These are phyloP conservation scores for Cyberlindnera xylosilytica DNA, from an alignment of 805 yeast genomes.

Conservation along the genomic window DNA sequence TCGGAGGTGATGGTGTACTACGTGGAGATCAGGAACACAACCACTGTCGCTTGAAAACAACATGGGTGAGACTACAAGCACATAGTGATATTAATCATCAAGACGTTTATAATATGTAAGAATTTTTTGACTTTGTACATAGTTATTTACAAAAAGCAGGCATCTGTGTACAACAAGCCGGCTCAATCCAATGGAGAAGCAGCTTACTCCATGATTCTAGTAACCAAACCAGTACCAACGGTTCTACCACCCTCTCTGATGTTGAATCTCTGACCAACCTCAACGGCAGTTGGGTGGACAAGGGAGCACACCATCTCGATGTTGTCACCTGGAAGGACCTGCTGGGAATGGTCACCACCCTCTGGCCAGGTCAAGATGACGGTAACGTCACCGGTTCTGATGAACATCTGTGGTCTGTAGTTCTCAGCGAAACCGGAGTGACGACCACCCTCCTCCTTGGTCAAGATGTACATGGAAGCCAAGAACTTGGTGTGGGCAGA, in stretches of 20 bases:
- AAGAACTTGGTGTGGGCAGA: conserved; percentile 91
- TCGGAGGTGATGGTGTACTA: no score
- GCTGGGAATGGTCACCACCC: conserved; percentile 79
- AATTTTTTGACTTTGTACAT: not conserved
- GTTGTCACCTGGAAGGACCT: conserved; percentile 98
- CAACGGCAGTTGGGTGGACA: conserved; percentile 88
- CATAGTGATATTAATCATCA: no score
- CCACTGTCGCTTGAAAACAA: no score
- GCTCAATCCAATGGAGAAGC: not conserved
- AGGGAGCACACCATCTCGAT: conserved; percentile 92
- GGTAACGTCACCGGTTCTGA: conserved; percentile 95
- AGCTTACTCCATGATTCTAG: conserved; percentile 70
- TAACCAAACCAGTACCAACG: conserved; percentile 97
- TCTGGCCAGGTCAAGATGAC: conserved; percentile 87
- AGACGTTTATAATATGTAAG: not conserved
- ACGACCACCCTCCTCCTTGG: conserved; percentile 99
- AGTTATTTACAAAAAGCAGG: not conserved
- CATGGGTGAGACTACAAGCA: no score
- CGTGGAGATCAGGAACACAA: no score
- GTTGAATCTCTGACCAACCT: conserved; percentile 97
- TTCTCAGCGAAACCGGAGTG: conserved; percentile 95
- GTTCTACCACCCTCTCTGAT: conserved; percentile 99
- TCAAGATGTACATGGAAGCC: conserved; percentile 87
- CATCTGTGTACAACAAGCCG: not conserved
- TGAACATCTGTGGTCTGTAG: conserved; percentile 97